These are phyloP conservation scores for Phytopythium aichiense DNA, from an alignment of 352 stramenopile species.

Conservation along the genomic window DNA sequence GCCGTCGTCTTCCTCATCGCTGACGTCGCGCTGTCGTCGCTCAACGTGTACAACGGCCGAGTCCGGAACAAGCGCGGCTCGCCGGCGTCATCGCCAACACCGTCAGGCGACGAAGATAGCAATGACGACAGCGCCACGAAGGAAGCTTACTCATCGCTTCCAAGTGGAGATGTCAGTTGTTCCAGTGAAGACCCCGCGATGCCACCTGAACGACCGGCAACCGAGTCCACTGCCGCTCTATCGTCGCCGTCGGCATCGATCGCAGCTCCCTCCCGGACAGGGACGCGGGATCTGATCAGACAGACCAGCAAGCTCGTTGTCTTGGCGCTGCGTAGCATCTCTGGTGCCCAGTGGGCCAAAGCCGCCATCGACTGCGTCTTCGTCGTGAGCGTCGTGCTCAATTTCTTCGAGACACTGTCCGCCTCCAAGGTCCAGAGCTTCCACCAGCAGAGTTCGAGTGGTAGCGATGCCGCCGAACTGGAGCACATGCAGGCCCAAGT, in stretches of 20 bases:
- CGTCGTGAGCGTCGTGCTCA: conserved; percentile 16
- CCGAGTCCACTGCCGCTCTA: neutral
- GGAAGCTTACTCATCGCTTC: neutral
- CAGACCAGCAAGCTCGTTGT: conserved; percentile 12
- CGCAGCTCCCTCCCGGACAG: neutral
- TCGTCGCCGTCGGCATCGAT: neutral
- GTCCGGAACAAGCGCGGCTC: neutral
- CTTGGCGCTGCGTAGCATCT: conserved; percentile 10
- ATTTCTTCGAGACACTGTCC: conserved; percentile 18
- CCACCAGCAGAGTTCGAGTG: neutral
- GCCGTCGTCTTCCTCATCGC: conserved; percentile 24
- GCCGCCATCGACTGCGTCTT: conserved; percentile 15
- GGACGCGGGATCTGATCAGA: conserved; percentile 14
- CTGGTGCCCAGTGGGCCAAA: conserved; percentile 14
- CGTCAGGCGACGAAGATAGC: neutral
- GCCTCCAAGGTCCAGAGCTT: conserved; percentile 9
- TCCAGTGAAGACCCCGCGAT: neutral
- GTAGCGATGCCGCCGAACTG: neutral
- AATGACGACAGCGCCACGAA: neutral
- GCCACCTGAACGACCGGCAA: neutral
- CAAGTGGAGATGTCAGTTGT: neutral
- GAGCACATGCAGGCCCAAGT: conserved; percentile 13
- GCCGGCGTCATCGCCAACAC: neutral
- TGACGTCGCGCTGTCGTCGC: conserved; percentile 18
- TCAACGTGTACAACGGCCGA: conserved; percentile 17